phyloP scores from a whole-genome alignment of 1,139 yeast species.

The Geotrichum phurueaensis region DNA sequence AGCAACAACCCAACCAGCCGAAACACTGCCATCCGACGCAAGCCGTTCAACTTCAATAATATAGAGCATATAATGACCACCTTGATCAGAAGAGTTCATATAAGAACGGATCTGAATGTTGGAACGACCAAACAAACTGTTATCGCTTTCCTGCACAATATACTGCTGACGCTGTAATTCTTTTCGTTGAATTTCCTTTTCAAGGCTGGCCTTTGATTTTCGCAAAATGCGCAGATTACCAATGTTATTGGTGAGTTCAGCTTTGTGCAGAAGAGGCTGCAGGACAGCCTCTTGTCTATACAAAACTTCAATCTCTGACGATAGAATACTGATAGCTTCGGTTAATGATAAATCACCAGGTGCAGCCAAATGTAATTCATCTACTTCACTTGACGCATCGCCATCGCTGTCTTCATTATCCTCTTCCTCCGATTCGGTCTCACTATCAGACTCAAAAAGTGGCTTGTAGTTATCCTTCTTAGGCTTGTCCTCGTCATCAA shows the following conservation, averaged over 20 bases:
- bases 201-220: slow-evolving; percentile 60
- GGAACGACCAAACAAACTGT: slow-evolving; percentile 68
- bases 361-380: slow-evolving; percentile 44
- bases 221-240: slow-evolving; percentile 61
- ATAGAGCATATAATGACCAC: slow-evolving; percentile 59
- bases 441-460: slow-evolving; percentile 13
- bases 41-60: slow-evolving; percentile 68
- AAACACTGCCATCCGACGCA: slow-evolving; percentile 42
- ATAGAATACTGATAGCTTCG: slow-evolving; percentile 56
- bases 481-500: slow-evolving; percentile 12
- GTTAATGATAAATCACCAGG: slow-evolving; percentile 65
- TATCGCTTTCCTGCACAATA: slow-evolving; percentile 76
- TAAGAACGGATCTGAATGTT: slow-evolving; percentile 60
- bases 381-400: slow-evolving; percentile 16
- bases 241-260: slow-evolving; percentile 72
- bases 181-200: slow-evolving; percentile 62
- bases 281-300: slow-evolving; percentile 59
- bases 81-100: slow-evolving; percentile 45
- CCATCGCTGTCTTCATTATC: neutral
- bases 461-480: neutral
- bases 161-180: slow-evolving; percentile 75
- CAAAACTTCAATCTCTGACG: slow-evolving; percentile 54
- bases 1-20: slow-evolving; percentile 86
- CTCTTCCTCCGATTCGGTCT: slow-evolving; percentile 1
- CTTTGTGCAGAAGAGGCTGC: slow-evolving; percentile 64